phyloP scores from a whole-genome alignment of 331 rosid genomes.

The Quercus phellos region DNA sequence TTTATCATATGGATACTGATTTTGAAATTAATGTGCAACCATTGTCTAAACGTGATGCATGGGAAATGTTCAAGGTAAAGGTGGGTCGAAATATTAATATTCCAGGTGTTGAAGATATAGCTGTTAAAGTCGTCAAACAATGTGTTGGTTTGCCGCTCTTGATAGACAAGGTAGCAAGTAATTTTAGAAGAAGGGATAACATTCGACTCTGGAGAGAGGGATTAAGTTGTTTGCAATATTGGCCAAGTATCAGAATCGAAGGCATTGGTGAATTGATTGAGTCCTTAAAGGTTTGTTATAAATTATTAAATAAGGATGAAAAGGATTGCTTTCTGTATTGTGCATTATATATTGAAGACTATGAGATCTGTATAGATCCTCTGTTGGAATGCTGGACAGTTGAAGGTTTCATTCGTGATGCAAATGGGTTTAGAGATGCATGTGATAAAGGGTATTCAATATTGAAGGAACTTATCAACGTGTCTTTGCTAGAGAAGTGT shows the following conservation, averaged over 20 bases:
- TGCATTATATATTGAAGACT: slow-evolving; percentile 24
- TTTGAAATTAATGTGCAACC: not conserved
- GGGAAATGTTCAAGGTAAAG: slow-evolving; percentile 24
- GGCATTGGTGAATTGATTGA: slow-evolving; percentile 19
- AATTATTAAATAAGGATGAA: slow-evolving; percentile 10
- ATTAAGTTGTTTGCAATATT: slow-evolving; percentile 9
- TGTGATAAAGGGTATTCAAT: not conserved
- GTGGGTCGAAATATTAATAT: slow-evolving; percentile 2
- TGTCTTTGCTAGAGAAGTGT: not conserved
- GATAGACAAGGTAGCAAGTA: slow-evolving; percentile 20
- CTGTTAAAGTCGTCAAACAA: slow-evolving; percentile 17
- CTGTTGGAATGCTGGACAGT: slow-evolving; percentile 33
- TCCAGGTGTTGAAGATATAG: not conserved
- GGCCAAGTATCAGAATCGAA: slow-evolving; percentile 16
- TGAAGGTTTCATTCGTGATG: slow-evolving; percentile 16
- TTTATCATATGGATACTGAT: slow-evolving; percentile 1
- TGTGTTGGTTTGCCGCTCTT: slow-evolving; percentile 8
- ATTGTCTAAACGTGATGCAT: slow-evolving; percentile 23
- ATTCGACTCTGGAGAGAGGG: slow-evolving; percentile 15
- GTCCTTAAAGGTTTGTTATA: slow-evolving; percentile 16
- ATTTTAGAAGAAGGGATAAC: slow-evolving; percentile 14
- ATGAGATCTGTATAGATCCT: slow-evolving; percentile 12
- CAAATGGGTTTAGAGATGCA: slow-evolving; percentile 9
- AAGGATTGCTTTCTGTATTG: slow-evolving; percentile 23
- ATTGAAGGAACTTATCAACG: slow-evolving; percentile 13